Evolutionary conservation across 2,329 filamentous ascomycete genomes (phyloP), one percentile per base, ranked within the genome.

Genomic region (Alternaria ventricosa): DNA sequence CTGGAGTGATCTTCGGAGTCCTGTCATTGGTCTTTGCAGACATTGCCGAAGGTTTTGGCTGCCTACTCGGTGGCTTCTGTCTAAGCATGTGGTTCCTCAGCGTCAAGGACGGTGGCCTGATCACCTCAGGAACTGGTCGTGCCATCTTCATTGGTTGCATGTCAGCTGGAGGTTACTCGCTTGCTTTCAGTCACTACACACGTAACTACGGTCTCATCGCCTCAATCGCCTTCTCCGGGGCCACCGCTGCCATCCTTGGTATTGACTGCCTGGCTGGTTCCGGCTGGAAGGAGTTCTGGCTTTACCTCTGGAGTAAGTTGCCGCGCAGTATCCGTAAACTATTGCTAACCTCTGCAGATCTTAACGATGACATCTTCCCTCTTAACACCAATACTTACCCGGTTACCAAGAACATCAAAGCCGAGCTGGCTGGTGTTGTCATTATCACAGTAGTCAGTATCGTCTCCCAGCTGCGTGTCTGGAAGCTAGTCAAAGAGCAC

Each of bases 261-360:
- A 92, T 98, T 61, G 95, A 98, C 78, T 97, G 93, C 79, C 96
- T 95, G 72, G 95, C 90, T 73, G 86, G 89, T 66, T 93, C 94
- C n/a, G 95, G 95, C 0, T 83, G 97, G 71, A 97, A 97, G 79
- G 95, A 98, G 78, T 97, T 97, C 71, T 98, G 95, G 95, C 87
- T 93, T 6, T 98, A 96, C 77, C 85, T 97, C 41, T 98, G 95
- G 95, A 83, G 87, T 88, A 77, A 79, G 85, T 77, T 15, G 18
- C 28, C 13, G 28, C 20, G 20, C 10, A 12, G 1, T 61, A 20
- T 27, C 50, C 12, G 25, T 51, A 57, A 64, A 58, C 63, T 13
- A 57, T 60, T 41, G 20, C 66, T 74, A 25, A 74, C 57, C 49
- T 20, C 8, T 15, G 20, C 65, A 89, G 87, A 82, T 49, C 81